Percentiles rank a stretch among this genome's conserved stretches.
Evolutionary conservation across 768 basidiomycete genomes (phyloP).

Genomic region (Tylopilus felleus): DNA sequence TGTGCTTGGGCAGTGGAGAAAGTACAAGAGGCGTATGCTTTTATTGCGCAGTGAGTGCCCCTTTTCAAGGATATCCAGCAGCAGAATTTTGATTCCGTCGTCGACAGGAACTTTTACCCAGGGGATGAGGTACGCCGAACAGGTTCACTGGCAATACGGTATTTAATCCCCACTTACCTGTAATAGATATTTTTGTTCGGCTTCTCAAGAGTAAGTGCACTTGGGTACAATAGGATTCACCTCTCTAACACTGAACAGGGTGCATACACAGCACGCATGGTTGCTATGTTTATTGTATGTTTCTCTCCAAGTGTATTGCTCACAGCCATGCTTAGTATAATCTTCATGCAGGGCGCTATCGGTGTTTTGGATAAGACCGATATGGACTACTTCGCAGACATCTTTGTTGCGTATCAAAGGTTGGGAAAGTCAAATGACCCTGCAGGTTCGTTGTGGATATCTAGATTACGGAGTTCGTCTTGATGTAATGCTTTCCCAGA

Average conservation of each 20-base stretch:
- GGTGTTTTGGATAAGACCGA: conserved; percentile 67
- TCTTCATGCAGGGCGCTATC: conserved; percentile 52
- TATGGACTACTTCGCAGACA: conserved; percentile 68
- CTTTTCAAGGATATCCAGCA: not conserved
- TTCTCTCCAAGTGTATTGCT: not conserved
- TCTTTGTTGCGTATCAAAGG: conserved; percentile 60
- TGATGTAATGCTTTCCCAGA: conserved; percentile 26
- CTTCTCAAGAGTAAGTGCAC: conserved; percentile 57
- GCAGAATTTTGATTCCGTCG: not conserved
- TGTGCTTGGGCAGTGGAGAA: conserved; percentile 49
- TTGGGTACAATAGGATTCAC: not conserved
- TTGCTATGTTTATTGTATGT: conserved; percentile 51
- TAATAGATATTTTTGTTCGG: conserved; percentile 72
- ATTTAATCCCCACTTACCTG: conserved; percentile 5
- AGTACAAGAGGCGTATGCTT: conserved; percentile 77
- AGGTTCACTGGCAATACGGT: not conserved
- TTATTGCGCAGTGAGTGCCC: conserved; percentile 66
- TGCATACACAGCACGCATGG: conserved; percentile 74
- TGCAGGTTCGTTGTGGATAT: conserved; percentile 34
- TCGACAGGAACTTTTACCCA: conserved; percentile 58
- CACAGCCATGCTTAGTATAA: not conserved
- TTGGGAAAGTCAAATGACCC: conserved; percentile 52
- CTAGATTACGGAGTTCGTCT: not conserved
- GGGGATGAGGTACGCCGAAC: conserved; percentile 59
- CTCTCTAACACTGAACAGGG: conserved; percentile 41